phyloP scores from a whole-genome alignment of 2,329 filamentous ascomycete genomes.

The Myriosclerotinia duriaeana region DNA sequence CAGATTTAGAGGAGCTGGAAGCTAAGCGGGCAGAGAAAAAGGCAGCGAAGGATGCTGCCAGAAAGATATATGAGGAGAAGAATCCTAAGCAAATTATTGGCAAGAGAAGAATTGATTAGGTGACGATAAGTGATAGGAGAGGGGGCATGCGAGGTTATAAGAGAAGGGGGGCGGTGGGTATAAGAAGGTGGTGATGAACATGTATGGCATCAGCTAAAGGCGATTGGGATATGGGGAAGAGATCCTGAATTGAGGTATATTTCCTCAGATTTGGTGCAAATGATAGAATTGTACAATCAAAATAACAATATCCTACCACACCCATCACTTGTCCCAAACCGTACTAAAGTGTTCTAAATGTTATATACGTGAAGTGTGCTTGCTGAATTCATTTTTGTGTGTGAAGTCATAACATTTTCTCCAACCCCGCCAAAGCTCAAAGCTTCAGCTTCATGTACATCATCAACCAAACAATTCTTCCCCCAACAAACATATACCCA shows the following conservation, averaged over 20 bases:
- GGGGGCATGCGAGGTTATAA: not conserved
- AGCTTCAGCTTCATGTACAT: conserved; percentile 16
- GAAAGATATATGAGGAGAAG: conserved; percentile 17
- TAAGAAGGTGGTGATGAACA: conserved; percentile 19
- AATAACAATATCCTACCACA: conserved; percentile 21
- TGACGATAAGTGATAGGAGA: not conserved
- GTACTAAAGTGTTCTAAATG: not conserved
- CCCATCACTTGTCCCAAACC: not conserved
- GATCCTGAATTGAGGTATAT: conserved; percentile 21
- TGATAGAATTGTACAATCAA: conserved; percentile 26
- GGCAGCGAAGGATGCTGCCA: conserved; percentile 8
- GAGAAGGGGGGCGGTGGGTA: not conserved
- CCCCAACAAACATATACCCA: conserved; percentile 21
- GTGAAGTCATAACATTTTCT: conserved; percentile 21
- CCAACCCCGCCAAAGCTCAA: conserved; percentile 23
- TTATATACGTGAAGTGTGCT: not conserved
- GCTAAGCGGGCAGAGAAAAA: conserved; percentile 1
- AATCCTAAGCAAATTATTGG: conserved; percentile 14
- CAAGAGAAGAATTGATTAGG: conserved; percentile 1
- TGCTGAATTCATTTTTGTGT: not conserved
- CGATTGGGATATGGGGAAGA: conserved; percentile 30
- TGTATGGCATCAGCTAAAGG: conserved; percentile 29
- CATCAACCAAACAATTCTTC: conserved; percentile 8
- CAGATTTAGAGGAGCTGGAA: conserved; percentile 1
- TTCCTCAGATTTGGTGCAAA: conserved; percentile 9